Evolutionary conservation across 2,329 filamentous ascomycete genomes (phyloP).

Genomic region (Pyrenochaeta sp.): DNA sequence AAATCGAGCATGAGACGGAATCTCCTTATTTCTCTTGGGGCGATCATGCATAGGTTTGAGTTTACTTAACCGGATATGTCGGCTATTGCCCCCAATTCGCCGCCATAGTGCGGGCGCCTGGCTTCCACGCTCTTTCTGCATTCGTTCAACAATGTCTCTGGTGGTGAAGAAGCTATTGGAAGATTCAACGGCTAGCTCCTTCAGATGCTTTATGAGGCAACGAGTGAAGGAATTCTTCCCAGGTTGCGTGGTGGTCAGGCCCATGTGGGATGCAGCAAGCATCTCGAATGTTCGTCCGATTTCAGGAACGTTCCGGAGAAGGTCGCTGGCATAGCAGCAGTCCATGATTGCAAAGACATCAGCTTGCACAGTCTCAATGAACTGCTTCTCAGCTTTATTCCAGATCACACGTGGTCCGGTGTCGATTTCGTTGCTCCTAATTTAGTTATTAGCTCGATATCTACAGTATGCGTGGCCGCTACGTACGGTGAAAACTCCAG

Average conservation of each 20-base stretch:
- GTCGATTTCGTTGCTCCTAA: not conserved
- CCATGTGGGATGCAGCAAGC: constrained; percentile 1
- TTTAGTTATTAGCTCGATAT: not conserved
- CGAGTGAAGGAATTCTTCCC: constrained; percentile 14
- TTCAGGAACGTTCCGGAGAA: constrained; percentile 9
- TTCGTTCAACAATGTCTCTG: not conserved
- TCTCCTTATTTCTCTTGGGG: not conserved
- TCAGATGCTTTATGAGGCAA: constrained; percentile 9
- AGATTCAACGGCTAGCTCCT: not conserved
- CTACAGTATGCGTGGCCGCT: not conserved
- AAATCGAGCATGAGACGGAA: constrained; percentile 3
- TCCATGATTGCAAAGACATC: constrained; percentile 33
- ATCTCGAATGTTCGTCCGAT: constrained; percentile 13
- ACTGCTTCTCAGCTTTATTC: constrained; percentile 5
- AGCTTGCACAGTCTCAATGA: constrained; percentile 11
- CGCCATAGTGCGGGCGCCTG: not conserved
- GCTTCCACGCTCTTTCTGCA: constrained; percentile 2
- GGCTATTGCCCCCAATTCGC: not conserved
- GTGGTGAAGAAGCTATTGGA: constrained; percentile 4
- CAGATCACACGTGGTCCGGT: not conserved
- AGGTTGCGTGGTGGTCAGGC: constrained; percentile 2
- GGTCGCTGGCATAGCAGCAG: constrained; percentile 31
- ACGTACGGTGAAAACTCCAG: constrained; percentile 15
- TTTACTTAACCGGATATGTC: constrained; percentile 7
- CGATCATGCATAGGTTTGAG: constrained; percentile 6